phyloP scores from a whole-genome alignment of 805 yeast genomes.

The Barnettozyma californica region DNA sequence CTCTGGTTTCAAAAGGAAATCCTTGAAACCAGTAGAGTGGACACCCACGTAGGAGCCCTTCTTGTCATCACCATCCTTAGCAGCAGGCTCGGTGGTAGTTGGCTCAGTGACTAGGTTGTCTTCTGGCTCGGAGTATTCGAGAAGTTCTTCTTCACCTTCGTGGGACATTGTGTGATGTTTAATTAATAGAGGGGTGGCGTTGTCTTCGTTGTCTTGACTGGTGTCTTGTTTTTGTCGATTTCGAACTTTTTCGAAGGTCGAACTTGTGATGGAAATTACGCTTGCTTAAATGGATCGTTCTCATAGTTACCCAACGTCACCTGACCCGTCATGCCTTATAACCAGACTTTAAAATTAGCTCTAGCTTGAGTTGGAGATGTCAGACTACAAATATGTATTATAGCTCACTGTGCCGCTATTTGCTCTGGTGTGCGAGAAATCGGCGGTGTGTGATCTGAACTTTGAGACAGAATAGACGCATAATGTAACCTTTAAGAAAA shows the following conservation, averaged over 20 bases:
- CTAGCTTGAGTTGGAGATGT: too few relatives aligned
- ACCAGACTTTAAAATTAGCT: too few relatives aligned
- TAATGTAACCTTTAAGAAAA: too few relatives aligned
- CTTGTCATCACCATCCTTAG: constrained; percentile 62
- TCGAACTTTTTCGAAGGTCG: not conserved
- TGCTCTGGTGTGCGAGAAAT: too few relatives aligned
- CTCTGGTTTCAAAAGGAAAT: constrained; percentile 94
- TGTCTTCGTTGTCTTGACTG: constrained; percentile 1
- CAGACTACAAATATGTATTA: too few relatives aligned
- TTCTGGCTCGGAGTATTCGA: constrained; percentile 98
- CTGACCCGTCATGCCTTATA: not conserved
- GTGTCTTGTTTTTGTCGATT: not conserved
- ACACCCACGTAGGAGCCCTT: constrained; percentile 98
- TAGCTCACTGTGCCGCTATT: too few relatives aligned
- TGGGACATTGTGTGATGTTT: constrained; percentile 55
- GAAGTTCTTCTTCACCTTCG: constrained; percentile 98
- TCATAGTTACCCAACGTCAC: not conserved
- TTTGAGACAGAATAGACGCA: too few relatives aligned
- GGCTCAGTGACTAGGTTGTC: constrained; percentile 68
- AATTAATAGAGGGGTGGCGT: not conserved
- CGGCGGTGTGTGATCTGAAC: too few relatives aligned
- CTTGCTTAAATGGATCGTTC: not conserved
- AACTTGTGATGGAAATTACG: not conserved
- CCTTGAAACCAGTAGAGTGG: constrained; percentile 98
- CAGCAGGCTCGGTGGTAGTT: constrained; percentile 37